phyloP scores from a whole-genome alignment of 768 basidiomycete genomes.

The Hericium rajendrae region DNA sequence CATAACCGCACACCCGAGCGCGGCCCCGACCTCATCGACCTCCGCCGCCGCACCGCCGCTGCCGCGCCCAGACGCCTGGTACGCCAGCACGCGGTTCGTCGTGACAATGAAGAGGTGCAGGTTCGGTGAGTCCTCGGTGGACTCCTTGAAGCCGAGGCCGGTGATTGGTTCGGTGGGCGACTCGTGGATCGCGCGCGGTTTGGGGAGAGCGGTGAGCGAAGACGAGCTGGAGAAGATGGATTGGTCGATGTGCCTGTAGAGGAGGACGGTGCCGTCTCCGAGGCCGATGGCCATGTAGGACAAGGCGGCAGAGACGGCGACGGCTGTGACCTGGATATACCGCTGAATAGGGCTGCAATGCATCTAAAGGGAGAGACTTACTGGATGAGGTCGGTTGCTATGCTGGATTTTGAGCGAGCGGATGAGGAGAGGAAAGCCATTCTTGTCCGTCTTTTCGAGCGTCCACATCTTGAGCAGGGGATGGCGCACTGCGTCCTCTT shows the following conservation, averaged over 20 bases:
- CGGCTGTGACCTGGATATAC: slow-evolving; percentile 37
- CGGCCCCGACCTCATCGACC: slow-evolving; percentile 82
- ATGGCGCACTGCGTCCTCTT: slow-evolving; percentile 59
- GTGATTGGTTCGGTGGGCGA: slow-evolving; percentile 84
- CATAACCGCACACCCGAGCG: slow-evolving; percentile 76
- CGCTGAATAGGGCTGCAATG: not conserved
- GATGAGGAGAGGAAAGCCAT: slow-evolving; percentile 50
- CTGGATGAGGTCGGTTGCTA: slow-evolving; percentile 71
- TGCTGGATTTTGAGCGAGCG: slow-evolving; percentile 72
- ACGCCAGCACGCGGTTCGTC: slow-evolving; percentile 67
- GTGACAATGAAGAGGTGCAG: slow-evolving; percentile 82
- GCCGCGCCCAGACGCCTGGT: slow-evolving; percentile 64
- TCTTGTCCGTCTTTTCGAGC: slow-evolving; percentile 59
- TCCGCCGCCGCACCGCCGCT: slow-evolving; percentile 55
- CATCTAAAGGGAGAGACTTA: slow-evolving; percentile 21
- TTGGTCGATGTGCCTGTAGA: slow-evolving; percentile 88
- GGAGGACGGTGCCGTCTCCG: slow-evolving; percentile 88
- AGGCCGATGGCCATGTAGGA: slow-evolving; percentile 87
- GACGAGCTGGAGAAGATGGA: slow-evolving; percentile 60
- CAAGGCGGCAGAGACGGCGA: slow-evolving; percentile 69
- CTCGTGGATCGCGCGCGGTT: slow-evolving; percentile 77
- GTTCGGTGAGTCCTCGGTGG: slow-evolving; percentile 25
- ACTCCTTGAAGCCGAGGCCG: slow-evolving; percentile 79
- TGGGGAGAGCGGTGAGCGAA: slow-evolving; percentile 71
- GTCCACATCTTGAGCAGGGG: slow-evolving; percentile 88